phyloP scores from a whole-genome alignment of 306 rosid species.

The Vachellia pachyceras region DNA sequence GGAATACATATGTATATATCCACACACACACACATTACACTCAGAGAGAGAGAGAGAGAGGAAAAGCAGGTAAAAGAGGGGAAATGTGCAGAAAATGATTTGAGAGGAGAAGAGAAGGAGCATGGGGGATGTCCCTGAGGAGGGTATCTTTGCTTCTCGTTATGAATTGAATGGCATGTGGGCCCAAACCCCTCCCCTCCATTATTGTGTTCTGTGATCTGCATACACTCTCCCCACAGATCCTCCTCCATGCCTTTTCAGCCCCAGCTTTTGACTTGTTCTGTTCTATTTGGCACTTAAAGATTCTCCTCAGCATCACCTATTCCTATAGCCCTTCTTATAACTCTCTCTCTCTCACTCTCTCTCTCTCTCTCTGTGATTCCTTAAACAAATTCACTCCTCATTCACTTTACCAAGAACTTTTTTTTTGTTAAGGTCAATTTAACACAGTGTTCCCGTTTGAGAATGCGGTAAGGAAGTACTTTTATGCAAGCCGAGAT shows the following conservation, averaged over 20 bases:
- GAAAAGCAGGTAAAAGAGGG: slow-evolving; percentile 27
- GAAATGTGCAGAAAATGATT: not conserved
- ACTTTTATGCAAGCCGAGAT: too few species aligned
- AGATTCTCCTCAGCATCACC: too few species aligned
- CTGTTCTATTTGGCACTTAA: not conserved
- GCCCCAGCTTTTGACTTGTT: not conserved
- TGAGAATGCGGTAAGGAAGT: too few species aligned
- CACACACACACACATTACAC: too few species aligned
- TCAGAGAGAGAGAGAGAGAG: slow-evolving; percentile 5
- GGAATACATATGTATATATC: too few species aligned
- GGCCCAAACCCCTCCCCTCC: slow-evolving; percentile 35
- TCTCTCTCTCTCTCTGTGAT: not conserved
- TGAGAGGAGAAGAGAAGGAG: slow-evolving; percentile 39
- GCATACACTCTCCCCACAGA: not conserved
- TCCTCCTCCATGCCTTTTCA: not conserved
- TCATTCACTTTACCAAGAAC: not conserved
- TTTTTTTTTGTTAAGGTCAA: too few species aligned
- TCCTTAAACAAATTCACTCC: not conserved
- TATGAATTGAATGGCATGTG: slow-evolving; percentile 38
- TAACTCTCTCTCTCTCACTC: slow-evolving; percentile 30
- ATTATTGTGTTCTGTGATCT: slow-evolving; percentile 34
- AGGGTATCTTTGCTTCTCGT: slow-evolving; percentile 34
- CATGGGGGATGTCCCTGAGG: slow-evolving; percentile 44
- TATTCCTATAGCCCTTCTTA: too few species aligned
- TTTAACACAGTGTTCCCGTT: too few species aligned